Base-by-base conservation (phyloP, 345 rosid genomes). In the Anastatica hierochuntica region DNA sequence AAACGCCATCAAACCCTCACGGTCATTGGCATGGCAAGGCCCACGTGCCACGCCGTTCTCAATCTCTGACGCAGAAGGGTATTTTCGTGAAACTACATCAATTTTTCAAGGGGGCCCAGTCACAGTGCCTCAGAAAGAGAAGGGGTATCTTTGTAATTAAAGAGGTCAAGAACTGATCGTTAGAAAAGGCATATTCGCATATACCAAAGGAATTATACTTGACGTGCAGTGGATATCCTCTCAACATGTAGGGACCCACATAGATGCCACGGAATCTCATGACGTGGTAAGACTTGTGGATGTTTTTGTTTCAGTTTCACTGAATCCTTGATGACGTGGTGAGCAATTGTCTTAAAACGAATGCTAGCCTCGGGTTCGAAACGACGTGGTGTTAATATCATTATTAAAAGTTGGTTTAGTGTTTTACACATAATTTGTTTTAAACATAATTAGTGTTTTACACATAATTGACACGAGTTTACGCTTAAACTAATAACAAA, bases 141-240 rank as follows among this genome's bases (percentile, higher is more conserved):
- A 40, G 37, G 72, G 72, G 40, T 16, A 40, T 1, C 31, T 10
- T 0, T 4, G 61, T 60, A 43, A 31, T 29, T 58, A 6, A 13
- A 3, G 2, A 8, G 7, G 7, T 27, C 31, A 27, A 8, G 4
- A 3, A 3, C 2, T 27, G 31, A 27, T 5, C 7, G 2, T 4
- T 5, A 14, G 8, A 45, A 41, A 43, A 49, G 47, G 72, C 72
- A 67, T 67, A 67, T 67, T 67, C 72, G 72, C 23, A 60, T 60
- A 67, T 67, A 8, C 67, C 14, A 1, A 23, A 23, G 19, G 72
- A 60, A 67, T 67, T 4, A 67, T 67, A 16, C 72, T 60, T 60
- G 14, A 52, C 72, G 72, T 60, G 66, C 31, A 53, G 50, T 23
- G 72, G 56, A 67, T 67, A 67, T 67, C 19, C 67, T 31, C 61